Base-by-base conservation (phyloP, 192 early-diverging fungal genomes). In the Lunasporangiospora selenospora region DNA sequence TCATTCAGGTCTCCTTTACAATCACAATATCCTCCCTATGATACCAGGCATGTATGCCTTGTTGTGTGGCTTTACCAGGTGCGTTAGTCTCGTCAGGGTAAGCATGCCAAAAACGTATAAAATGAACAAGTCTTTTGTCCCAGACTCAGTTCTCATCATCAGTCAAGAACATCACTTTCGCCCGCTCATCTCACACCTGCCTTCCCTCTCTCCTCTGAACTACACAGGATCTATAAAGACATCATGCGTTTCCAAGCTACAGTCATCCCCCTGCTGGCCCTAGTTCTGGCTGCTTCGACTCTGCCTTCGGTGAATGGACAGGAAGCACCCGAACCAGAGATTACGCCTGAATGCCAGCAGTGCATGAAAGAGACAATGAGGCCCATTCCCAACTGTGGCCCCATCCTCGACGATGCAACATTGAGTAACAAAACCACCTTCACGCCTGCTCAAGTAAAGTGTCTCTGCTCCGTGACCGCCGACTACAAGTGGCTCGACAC, bases 241-340 rank as follows among this genome's bases (percentile, higher is more conserved):
- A 60, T 29, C 12, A 60, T 60, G 58, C 58, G 47, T 50, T 39
- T 60, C 47, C 58, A 44, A 46, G 37, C 31, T 23, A 21, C 43
- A 18, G 29, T 46, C 15, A 37, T 37, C 27, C 39, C 44, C 26
- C 8, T 50, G 46, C 6, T 60, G 45, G 38, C 36, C 58, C 16
- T 60, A 47, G 47, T 36, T 24, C 18, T 46, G 21, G 45, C 44
- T 44, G 45, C 57, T 15, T 27, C 29, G 46, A 37, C 58, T 24
- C 19, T 47, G 4, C 11, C 23, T 27, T 16, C 33, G 16, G 44
- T 27, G 7, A 27, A 34, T 5, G 43, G 33, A 5, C 58, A 38
- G 16, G 24, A 23, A 7, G 31, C 9, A 8, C 32, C 27, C 18
- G 31, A n/a, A 18, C 53, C 53, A 3, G 37, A 9, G 43, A 13